Base-by-base conservation (phyloP, 2,329 filamentous ascomycete genomes). In the Ascochyta koolunga region DNA sequence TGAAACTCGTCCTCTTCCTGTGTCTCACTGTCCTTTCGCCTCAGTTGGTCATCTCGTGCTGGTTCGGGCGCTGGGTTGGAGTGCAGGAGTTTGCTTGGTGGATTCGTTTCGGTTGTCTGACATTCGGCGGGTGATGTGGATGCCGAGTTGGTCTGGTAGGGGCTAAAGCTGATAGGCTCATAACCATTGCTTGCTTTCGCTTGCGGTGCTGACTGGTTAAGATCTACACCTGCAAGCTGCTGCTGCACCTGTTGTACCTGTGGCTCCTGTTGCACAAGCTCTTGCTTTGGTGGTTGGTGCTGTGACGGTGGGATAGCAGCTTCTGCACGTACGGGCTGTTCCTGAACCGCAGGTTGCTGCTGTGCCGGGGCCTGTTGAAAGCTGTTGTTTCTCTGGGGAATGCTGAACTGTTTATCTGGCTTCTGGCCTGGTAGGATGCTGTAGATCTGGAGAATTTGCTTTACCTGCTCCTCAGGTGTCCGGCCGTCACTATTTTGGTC, bases 371-470 rank as follows among this genome's bases (percentile, higher is more conserved):
- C 16, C 25, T 54, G 56, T 6, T 63, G 63, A 15, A 64, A 43
- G 51, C 59, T 69, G 52, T 60, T 64, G 39, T 65, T 70, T 77
- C 56, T 83, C 79, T 56, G 86, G 83, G 52, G 89, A 85, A 59
- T 82, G 71, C 62, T 83, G 83, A 71, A 81, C 78, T 68, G 65
- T 49, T 81, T 76, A 36, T 78, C 76, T 21, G 79, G 73, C 64
- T 83, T 85, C 72, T 96, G 91, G 27, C 91, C 93, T 33, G 86
- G 85, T 22, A 98, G 71, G 55, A 99, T 89, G 1, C 95, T 91
- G 31, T 91, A 89, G 54, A 98, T 92, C 21, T 89, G 83, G 65
- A 96, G 81, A 50, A 98, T 92, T 72, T 98, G 93, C 68, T 96
- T 83, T 5, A 85, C 82, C 68, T 91, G 87, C 61, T 89, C 82